Base-by-base conservation (phyloP, 768 basidiomycete species). In the Cyathus striatus region DNA sequence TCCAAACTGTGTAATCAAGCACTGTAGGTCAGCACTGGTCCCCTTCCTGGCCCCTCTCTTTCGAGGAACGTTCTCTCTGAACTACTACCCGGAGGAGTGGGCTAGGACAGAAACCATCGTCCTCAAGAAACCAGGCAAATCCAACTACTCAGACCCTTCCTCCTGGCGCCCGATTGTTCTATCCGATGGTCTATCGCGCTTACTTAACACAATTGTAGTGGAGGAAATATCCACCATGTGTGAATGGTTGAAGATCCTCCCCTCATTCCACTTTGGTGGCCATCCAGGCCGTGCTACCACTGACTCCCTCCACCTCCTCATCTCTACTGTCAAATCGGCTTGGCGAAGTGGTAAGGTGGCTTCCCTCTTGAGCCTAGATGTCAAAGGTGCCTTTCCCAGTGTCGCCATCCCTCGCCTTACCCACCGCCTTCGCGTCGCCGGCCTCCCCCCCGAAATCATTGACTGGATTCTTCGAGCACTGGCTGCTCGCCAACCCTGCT, bases 301-400 rank as follows among this genome's bases (percentile, higher is more conserved):
- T 0, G 63, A 70, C 52, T 53, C 62, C 1, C 23, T 65, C 2
- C 51, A 62, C 40, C 32, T 59, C 1, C 33, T 69, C 1, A 55
- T 61, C 7, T 45, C 59, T 0, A 59, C 49, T 5, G 51, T 72
- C n/a, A 60, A 68, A 34, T 58, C 65, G 9, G 63, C 66, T 0
- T 71, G 68, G 69, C 24, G 61, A 1, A 47, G 42, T 13, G 23
- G 44, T 0, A 43, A 58, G n/a, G 68, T 65, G 0, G 65, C 50
- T 0, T 53, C 59, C 0, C 49, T 50, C 0, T 48, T 70, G 0
- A 65, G 61, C 40, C 50, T 69, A 0, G 66, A 72, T 48, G 64
- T 70, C 0, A 56, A 70, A 44, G 66, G 60, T 0, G 68, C 66
- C 0, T 72, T 69, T 40, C 27, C 61, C 0, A 67, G 58, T 41